These are phyloP conservation scores for Globisporangium sylvaticum DNA, from an alignment of 352 stramenopile species.

Conservation along the genomic window DNA sequence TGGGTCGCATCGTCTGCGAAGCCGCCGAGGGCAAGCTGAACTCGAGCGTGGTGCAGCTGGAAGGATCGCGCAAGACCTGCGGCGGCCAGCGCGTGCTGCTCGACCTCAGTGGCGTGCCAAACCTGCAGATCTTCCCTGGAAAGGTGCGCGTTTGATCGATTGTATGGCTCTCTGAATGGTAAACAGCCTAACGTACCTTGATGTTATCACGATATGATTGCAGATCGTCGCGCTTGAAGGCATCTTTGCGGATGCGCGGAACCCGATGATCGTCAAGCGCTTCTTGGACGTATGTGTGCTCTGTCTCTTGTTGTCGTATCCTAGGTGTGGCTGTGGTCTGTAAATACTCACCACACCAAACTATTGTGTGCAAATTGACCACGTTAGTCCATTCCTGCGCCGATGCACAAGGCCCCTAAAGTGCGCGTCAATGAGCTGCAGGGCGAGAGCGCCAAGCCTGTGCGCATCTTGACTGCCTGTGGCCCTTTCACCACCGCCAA, in stretches of 20 bases:
- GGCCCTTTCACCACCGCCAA: constrained; percentile 94
- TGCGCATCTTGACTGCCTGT: constrained; percentile 87
- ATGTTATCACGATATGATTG: constrained; percentile 6
- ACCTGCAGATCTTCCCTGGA: constrained; percentile 77
- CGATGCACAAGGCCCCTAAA: constrained; percentile 42
- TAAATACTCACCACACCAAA: background rate
- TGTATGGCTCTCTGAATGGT: background rate
- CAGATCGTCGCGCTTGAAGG: constrained; percentile 82
- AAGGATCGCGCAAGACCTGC: constrained; percentile 79
- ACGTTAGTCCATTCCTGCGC: constrained; percentile 51
- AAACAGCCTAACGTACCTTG: background rate
- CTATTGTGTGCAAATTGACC: background rate
- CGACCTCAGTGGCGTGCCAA: constrained; percentile 62
- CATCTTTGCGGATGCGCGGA: constrained; percentile 62
- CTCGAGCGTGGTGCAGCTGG: constrained; percentile 73
- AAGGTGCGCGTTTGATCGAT: constrained; percentile 40
- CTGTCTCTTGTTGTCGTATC: background rate
- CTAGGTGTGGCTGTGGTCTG: background rate
- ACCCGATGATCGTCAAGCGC: constrained; percentile 69
- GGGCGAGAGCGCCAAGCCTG: constrained; percentile 29
- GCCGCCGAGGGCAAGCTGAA: constrained; percentile 83
- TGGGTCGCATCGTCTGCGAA: constrained; percentile 82
- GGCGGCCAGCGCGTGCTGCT: constrained; percentile 77
- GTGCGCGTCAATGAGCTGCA: constrained; percentile 46
- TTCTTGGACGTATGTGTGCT: constrained; percentile 61